Conservation (phyloP, 1,284 basidiomycete genomes). For the Ceratobasidium theobromae region DNA sequence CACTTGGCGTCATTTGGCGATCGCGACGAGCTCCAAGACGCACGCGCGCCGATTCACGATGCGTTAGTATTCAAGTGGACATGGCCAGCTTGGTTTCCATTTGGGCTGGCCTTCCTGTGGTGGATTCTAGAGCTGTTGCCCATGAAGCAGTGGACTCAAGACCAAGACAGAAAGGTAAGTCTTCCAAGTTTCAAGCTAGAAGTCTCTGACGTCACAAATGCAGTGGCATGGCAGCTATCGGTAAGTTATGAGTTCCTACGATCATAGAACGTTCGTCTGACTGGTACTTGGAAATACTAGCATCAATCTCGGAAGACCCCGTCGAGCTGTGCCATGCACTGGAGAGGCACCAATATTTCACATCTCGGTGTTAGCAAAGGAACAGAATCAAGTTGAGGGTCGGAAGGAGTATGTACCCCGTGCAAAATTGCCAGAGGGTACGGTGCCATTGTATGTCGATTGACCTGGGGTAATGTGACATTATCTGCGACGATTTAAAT, state of each 20-base stretch:
- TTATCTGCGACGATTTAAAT: too few species aligned
- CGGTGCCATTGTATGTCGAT: conserved; percentile 16
- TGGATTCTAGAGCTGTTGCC: conserved; percentile 35
- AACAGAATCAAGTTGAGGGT: conserved; percentile 12
- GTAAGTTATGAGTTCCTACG: background rate
- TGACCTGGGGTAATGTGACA: background rate
- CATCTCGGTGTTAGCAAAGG: conserved; percentile 23
- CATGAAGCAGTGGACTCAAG: conserved; percentile 26
- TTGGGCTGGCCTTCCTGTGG: conserved; percentile 24
- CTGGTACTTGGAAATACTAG: background rate
- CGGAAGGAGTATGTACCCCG: background rate
- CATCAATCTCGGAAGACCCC: conserved; percentile 4
- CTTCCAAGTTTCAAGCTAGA: too few species aligned
- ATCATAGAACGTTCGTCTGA: background rate
- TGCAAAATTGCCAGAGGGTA: background rate
- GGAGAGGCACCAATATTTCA: conserved; percentile 8
- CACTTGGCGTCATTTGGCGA: background rate
- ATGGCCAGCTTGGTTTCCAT: conserved; percentile 14
- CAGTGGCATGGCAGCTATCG: conserved; percentile 16
- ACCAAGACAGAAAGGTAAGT: background rate
- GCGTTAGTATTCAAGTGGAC: conserved; percentile 19
- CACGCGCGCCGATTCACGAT: background rate
- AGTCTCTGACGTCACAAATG: background rate
- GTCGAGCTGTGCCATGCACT: background rate
- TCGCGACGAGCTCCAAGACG: background rate